Conservation (phyloP, 2,329 filamentous ascomycete genomes). For the Fusarium chaquense region DNA sequence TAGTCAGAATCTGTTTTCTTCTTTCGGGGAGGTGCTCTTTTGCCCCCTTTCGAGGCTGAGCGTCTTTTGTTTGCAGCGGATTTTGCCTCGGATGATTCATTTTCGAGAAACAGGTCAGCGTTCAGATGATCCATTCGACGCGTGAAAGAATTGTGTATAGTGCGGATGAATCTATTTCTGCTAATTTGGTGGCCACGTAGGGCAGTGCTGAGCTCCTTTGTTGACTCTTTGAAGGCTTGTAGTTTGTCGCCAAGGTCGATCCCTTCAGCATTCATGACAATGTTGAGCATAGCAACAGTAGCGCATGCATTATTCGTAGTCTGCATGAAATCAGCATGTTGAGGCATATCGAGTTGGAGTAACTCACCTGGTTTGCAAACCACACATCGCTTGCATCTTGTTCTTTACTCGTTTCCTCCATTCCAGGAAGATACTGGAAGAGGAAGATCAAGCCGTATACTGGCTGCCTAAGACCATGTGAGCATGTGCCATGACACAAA, state of each 20-base stretch:
- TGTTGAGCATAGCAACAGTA: slow-evolving; percentile 92
- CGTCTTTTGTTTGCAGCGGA: slow-evolving; percentile 53
- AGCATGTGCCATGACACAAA: slow-evolving; percentile 5
- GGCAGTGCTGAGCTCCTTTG: slow-evolving; percentile 74
- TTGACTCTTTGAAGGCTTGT: slow-evolving; percentile 77
- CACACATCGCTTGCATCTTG: slow-evolving; percentile 74
- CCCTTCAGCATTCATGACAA: slow-evolving; percentile 83
- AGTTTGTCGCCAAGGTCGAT: slow-evolving; percentile 78
- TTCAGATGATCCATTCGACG: slow-evolving; percentile 81
- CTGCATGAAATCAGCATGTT: slow-evolving; percentile 56
- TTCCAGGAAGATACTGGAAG: slow-evolving; percentile 74
- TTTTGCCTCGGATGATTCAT: slow-evolving; percentile 60
- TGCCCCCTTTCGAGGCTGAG: slow-evolving; percentile 53
- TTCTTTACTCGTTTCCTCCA: slow-evolving; percentile 65
- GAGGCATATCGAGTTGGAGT: not conserved
- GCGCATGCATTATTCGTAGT: slow-evolving; percentile 88
- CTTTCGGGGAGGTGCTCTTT: slow-evolving; percentile 45
- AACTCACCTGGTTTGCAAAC: slow-evolving; percentile 88
- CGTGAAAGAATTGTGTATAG: slow-evolving; percentile 89
- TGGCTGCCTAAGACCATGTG: slow-evolving; percentile 67
- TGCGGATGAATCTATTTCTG: slow-evolving; percentile 80
- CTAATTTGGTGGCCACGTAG: slow-evolving; percentile 81
- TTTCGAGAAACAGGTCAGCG: slow-evolving; percentile 73
- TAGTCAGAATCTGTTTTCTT: slow-evolving; percentile 66
- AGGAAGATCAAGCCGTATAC: slow-evolving; percentile 91